These are phyloP conservation scores for Escallonia rubra DNA, from an alignment of 129 eudicot species.

Conservation along the genomic window DNA sequence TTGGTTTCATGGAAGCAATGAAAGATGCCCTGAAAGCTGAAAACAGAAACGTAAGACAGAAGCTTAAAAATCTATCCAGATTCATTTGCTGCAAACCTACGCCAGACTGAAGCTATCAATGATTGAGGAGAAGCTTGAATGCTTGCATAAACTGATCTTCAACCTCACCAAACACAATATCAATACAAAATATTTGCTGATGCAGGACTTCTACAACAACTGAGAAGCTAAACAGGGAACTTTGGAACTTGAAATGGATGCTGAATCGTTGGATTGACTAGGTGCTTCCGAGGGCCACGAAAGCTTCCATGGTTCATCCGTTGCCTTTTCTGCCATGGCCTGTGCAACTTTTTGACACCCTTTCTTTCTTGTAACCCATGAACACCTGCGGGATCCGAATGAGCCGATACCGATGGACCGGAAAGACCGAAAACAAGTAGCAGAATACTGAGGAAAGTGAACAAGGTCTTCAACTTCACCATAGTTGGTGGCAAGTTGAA, in stretches of 20 bases:
- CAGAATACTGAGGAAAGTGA: not conserved
- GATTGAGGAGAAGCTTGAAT: no score
- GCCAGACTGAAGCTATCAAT: no score
- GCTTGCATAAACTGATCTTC: no score
- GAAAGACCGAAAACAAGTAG: not conserved
- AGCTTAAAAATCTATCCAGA: no score
- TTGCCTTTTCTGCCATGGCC: not conserved
- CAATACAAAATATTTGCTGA: not conserved
- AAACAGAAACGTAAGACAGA: no score
- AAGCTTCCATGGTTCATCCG: constrained; percentile 6
- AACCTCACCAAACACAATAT: no score
- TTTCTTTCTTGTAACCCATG: not conserved
- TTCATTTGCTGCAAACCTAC: no score
- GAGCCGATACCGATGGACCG: not conserved
- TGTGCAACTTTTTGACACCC: not conserved
- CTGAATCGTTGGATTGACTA: not conserved
- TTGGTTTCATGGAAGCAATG: no score
- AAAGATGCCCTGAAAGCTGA: no score
- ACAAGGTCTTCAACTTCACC: not conserved
- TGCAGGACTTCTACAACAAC: no score
- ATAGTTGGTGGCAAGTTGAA: not conserved
- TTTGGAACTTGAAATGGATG: not conserved
- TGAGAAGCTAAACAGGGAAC: not conserved
- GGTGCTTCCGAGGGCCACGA: not conserved
- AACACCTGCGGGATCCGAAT: not conserved